These are phyloP conservation scores for Beauveria sp. DNA, from an alignment of 2,329 filamentous ascomycete genomes.

Conservation along the genomic window DNA sequence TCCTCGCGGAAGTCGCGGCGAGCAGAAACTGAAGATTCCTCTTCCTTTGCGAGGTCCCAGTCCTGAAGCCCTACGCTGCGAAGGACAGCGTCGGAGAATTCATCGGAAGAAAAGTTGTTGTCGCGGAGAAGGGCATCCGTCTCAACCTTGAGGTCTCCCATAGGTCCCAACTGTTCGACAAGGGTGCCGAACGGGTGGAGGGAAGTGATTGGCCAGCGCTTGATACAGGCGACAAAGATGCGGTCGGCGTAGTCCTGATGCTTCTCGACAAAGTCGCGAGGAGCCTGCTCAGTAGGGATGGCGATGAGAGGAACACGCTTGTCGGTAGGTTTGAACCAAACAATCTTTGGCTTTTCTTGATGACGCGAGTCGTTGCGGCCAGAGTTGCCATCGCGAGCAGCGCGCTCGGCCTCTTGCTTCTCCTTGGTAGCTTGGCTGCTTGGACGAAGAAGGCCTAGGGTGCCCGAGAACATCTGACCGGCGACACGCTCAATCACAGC, in stretches of 20 bases:
- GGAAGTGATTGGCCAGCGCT: conserved; percentile 99
- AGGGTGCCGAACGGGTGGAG: conserved; percentile 96
- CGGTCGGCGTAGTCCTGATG: conserved; percentile 96
- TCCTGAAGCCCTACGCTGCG: conserved; percentile 89
- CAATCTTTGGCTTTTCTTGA: conserved; percentile 98
- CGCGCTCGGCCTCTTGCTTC: conserved; percentile 95
- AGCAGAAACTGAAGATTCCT: conserved; percentile 61
- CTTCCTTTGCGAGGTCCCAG: conserved; percentile 81
- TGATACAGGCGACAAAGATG: conserved; percentile 98
- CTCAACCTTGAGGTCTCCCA: conserved; percentile 96
- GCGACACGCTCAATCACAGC: conserved; percentile 95
- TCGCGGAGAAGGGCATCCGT: conserved; percentile 94
- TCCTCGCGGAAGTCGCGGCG: conserved; percentile 89
- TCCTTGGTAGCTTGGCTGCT: conserved; percentile 99
- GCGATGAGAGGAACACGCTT: conserved; percentile 97
- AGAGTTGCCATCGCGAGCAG: conserved; percentile 73
- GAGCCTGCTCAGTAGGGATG: conserved; percentile 95
- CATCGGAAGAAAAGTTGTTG: conserved; percentile 97
- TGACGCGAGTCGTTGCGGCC: conserved; percentile 66
- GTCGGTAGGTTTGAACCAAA: conserved; percentile 99
- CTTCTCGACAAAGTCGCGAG: conserved; percentile 95
- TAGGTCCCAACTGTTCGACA: conserved; percentile 91
- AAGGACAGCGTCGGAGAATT: conserved; percentile 93
- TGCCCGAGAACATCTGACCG: conserved; percentile 98
- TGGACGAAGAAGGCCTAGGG: conserved; percentile 84